Conservation (phyloP, 1,139 yeast genomes). For the Kodamaea suecica region DNA sequence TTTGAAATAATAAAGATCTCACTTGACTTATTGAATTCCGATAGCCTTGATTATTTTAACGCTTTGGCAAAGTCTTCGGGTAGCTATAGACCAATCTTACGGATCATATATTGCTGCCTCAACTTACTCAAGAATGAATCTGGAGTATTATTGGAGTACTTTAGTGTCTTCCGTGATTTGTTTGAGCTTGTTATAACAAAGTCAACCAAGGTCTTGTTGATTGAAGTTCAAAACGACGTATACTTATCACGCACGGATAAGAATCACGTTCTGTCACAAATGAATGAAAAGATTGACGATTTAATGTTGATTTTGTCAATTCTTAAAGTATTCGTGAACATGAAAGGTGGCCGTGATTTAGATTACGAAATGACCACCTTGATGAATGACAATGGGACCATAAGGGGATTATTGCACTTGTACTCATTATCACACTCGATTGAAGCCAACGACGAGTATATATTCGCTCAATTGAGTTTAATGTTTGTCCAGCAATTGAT, state of each 20-base stretch:
- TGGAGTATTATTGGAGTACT: slow-evolving; percentile 43
- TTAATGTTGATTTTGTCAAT: slow-evolving; percentile 60
- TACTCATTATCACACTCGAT: slow-evolving; percentile 68
- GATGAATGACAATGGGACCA: slow-evolving; percentile 57
- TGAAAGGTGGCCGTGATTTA: slow-evolving; percentile 51
- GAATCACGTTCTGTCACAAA: slow-evolving; percentile 25
- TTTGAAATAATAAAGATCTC: slow-evolving; percentile 41
- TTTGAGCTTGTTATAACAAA: slow-evolving; percentile 59
- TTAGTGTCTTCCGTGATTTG: slow-evolving; percentile 52
- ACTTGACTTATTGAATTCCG: slow-evolving; percentile 43
- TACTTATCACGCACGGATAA: slow-evolving; percentile 36
- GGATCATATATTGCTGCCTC: slow-evolving; percentile 53
- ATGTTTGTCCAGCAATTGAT: slow-evolving; percentile 69
- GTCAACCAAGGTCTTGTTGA: slow-evolving; percentile 53
- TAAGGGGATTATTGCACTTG: slow-evolving; percentile 59
- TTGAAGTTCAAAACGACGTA: slow-evolving; percentile 56
- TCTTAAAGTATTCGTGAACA: slow-evolving; percentile 52
- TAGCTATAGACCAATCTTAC: slow-evolving; percentile 50
- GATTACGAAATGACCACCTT: slow-evolving; percentile 51
- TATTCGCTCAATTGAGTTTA: slow-evolving; percentile 71
- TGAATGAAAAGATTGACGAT: slow-evolving; percentile 58
- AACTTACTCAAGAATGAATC: slow-evolving; percentile 41
- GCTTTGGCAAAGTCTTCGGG: slow-evolving; percentile 40
- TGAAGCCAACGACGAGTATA: slow-evolving; percentile 58
- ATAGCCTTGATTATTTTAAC: slow-evolving; percentile 43